Evolutionary conservation across 2,329 filamentous ascomycete species (phyloP), one percentile per base, ranked within the genome.

Genomic region (Pseudopyrenochaeta lycopersici): DNA sequence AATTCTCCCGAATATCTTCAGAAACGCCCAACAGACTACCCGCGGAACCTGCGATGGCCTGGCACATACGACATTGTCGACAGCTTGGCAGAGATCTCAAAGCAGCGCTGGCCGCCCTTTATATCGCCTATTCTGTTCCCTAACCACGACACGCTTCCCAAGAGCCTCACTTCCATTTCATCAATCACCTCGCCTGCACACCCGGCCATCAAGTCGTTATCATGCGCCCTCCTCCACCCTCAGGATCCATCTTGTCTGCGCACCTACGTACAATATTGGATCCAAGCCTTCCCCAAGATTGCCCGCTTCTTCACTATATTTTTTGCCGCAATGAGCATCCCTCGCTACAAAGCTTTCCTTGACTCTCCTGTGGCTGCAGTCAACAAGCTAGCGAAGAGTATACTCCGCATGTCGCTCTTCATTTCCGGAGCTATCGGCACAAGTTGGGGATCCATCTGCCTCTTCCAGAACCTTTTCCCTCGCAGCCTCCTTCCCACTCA

Each of bases 141-240:
- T 0, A 81, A 82, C 57, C 83, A 84, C 12, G 74, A 79, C 42
- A 86, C 85, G 1, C 85, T 96, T 0, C 86, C 90, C 0, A 71
- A 84, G 3, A 81, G 87, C 3, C 83, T 96, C n/a, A 72, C 82
- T 18, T 78, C 84, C 11, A 88, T 97, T 51, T 83, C 88, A 0
- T 90, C 92, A 1, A 86, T 98, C 49, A 92, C 91, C 1, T 88
- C 90, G 1, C 85, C 90, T 23, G 94, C 94, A 0, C 94, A 98
- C 70, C 94, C 94, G 1, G 87, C 92, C 36, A 94, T 96, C 73
- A 88, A 85, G 9, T 89, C 88, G 21, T 85, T 97, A 17, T 94
- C 92, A 38, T 99, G 95, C 77, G 94, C 94, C 1, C 84, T 94
- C 1, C 85, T 98, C 2, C 94, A 99, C 72, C 93, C 94, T 0